phyloP scores from a whole-genome alignment of 371 early-diverging fungal species.

The Mucor saturninus region DNA sequence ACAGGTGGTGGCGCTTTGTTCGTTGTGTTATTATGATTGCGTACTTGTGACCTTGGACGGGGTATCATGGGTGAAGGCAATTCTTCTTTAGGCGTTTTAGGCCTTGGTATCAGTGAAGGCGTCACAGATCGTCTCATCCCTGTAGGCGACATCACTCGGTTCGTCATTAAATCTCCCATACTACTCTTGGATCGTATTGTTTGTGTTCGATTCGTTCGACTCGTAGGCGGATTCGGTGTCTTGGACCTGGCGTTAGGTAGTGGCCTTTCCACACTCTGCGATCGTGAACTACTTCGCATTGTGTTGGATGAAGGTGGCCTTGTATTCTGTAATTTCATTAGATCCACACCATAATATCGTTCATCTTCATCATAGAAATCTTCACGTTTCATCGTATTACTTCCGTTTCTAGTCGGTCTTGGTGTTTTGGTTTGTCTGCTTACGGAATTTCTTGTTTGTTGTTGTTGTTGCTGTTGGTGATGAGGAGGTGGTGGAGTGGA shows the following conservation, averaged over 20 bases:
- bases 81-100: conserved; percentile 41
- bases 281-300: background rate
- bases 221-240: conserved; percentile 39
- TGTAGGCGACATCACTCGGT: conserved; percentile 23
- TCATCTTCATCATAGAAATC: conserved; percentile 38
- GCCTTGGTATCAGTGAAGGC: conserved; percentile 56
- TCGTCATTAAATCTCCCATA: conserved; percentile 27
- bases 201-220: conserved; percentile 1
- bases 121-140: conserved; percentile 32
- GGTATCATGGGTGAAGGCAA: conserved; percentile 10
- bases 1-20: conserved; percentile 30
- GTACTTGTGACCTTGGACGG: conserved; percentile 15
- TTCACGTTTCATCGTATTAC: conserved; percentile 10
- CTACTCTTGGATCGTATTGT: conserved; percentile 38
- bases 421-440: conserved; percentile 17
- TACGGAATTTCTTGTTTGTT: background rate
- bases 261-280: background rate
- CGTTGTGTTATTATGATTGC: conserved; percentile 13
- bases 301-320: background rate
- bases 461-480: background rate
- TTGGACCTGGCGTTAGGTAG: conserved; percentile 24
- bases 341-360: conserved; percentile 21
- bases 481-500: conserved; percentile 2
- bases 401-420: conserved; percentile 16
- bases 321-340: conserved; percentile 17